Base-by-base conservation (phyloP, 2,329 filamentous ascomycete species). In the Claviceps citrina region DNA sequence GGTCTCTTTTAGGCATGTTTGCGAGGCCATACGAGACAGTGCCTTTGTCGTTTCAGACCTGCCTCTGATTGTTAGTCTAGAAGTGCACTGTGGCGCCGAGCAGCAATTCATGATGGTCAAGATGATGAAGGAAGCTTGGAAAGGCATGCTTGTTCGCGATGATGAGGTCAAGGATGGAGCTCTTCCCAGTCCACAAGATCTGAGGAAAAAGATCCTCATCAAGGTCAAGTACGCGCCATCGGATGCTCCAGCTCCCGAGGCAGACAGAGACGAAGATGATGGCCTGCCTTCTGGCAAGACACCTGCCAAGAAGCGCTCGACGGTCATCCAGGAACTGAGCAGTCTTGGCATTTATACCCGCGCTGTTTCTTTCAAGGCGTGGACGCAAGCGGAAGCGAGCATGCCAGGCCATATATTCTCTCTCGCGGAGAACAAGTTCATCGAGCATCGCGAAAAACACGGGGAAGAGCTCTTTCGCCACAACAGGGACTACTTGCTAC, bases 31-130 rank as follows among this genome's bases (percentile, higher is more conserved):
- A 47, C 69, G 76, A 25, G 75, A 93, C 41, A 74, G 79, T 51
- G 86, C 82, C 1, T 96, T 96, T 51, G 62, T 71, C 3, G 73
- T 67, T 4, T 79, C 74, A 16, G 78, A 89, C 44, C 65, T 93
- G 15, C 91, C 91, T 0, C 66, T 98, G n/a, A 89, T 96, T 44
- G 81, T 95, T 50, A 94, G 85, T 54, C 70, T 98, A 25, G 91
- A 98, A 59, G 84, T 96, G 0, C 91, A 96, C 62, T 86, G 85
- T 47, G 70, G 68, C 45, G 62, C 75, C 0, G 71, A 80, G 42
- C 91, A 98, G 60, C 91, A 98, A 57, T 73, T 82, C 47, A 71
- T 80, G 43, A 95, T 96, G 84, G 86, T 94, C 5, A 71, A 82
- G 44, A 93, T 96, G 52, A 95, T 98, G 76, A 71, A 78, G 46